Base-by-base conservation (phyloP, 805 yeast genomes). In the Sugiyamaella valdiviana region DNA sequence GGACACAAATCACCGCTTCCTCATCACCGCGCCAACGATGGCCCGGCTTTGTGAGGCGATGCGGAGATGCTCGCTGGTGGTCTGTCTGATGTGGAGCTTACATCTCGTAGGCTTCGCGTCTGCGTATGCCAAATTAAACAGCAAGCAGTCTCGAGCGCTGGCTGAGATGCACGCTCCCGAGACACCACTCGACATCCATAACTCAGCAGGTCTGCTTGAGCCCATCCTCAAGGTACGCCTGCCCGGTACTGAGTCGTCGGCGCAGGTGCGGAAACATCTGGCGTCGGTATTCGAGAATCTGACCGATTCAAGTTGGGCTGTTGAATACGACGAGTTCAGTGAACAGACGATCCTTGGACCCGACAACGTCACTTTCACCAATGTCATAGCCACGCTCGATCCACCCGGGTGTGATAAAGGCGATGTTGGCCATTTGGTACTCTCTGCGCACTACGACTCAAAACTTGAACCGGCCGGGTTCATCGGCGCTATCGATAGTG, bases 401-500 rank as follows among this genome's bases (percentile, higher is more conserved):
- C 62, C 63, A 2, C 62, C 60, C 2, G 51, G 43, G 1, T 32
- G 51, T 5, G 46, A 38, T 7, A 39, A 48, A 6, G 57, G 56
- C 4, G 56, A 56, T 2, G 53, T 59, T 2, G 60, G 59, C 15
- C 65, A 68, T 26, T 50, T 73, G 6, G 63, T 71, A 5, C 52
- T 78, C 2, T 75, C 76, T 3, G 83, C 80, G 0, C 84, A 79
- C 53, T 79, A 77, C 54, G 84, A 79, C 57, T 70, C 80, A 0
- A 72, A 73, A 52, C 46, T 64, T 7, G 58, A 59, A 6, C 81
- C 82, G 1, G 64, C 63, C n/a, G 82, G 81, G 5, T 78, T 79
- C 49, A 62, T 78, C 26, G 84, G 84, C 5, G 84, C 82, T 1
- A 75, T 70, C 23, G 84, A 79, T 56, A 74, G 80, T 48, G 82